A percentile compares a stretch with the other conserved stretches of the same genome.
These are phyloP conservation scores for Asclepias syriaca DNA, from an alignment of 257 asterid species.

Conservation along the genomic window DNA sequence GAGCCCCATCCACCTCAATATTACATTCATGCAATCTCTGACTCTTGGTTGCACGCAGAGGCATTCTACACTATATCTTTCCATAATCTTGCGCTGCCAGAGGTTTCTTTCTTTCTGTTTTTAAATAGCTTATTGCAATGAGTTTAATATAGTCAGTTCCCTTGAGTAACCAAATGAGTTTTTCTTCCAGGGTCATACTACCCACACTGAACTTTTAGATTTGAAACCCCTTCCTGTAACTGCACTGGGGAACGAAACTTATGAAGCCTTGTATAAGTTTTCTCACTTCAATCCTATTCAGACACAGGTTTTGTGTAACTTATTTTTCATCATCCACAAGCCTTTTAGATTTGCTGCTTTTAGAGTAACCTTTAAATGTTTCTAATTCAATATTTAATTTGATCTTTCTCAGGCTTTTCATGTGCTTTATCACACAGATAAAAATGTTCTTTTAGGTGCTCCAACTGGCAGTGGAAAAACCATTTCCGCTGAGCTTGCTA, in stretches of 20 bases:
- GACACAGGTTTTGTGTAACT: constrained; percentile 63
- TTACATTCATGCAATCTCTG: constrained; percentile 89
- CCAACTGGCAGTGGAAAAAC: constrained; percentile 99
- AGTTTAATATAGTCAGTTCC: constrained; percentile 2
- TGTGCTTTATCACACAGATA: constrained; percentile 80
- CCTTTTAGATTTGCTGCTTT: constrained; percentile 8
- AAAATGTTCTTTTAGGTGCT: constrained; percentile 96
- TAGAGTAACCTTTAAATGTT: not conserved
- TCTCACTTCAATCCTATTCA: constrained; percentile 97
- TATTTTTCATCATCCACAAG: not conserved
- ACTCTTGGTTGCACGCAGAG: constrained; percentile 92
- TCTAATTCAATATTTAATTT: constrained; percentile 25
- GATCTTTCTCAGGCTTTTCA: constrained; percentile 76
- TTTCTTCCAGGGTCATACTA: constrained; percentile 64
- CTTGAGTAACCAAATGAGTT: constrained; percentile 2
- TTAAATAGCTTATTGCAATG: not conserved
- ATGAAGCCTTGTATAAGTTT: constrained; percentile 74
- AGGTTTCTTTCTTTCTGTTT: constrained; percentile 45
- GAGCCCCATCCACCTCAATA: constrained; percentile 99
- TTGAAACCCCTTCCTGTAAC: constrained; percentile 96
- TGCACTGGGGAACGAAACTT: constrained; percentile 77
- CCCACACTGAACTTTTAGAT: constrained; percentile 96
- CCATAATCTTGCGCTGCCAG: constrained; percentile 89
- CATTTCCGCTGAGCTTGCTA: constrained; percentile 98
- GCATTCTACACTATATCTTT: constrained; percentile 78